phyloP scores from a whole-genome alignment of 768 basidiomycete genomes.

The Termitomyces sp. region DNA sequence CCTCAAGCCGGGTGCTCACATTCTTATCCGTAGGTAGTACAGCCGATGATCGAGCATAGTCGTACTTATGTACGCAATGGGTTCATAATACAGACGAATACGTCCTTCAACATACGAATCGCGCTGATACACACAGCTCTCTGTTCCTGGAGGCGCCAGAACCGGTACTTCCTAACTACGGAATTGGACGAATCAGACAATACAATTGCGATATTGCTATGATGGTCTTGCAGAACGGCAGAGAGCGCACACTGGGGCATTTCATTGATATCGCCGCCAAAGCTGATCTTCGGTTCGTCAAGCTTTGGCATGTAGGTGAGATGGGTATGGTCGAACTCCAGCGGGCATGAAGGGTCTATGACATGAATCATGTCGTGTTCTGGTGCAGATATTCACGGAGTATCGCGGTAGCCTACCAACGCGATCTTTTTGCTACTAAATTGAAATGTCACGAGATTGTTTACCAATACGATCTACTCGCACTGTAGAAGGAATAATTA shows the following conservation, averaged over 20 bases:
- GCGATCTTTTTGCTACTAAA: too few species aligned
- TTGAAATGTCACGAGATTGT: too few species aligned
- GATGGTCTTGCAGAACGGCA: constrained; percentile 35
- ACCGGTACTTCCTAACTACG: constrained; percentile 43
- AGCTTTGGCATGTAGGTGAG: constrained; percentile 20
- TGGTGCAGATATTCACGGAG: too few species aligned
- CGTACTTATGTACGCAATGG: constrained; percentile 14
- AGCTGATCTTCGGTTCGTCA: neutral
- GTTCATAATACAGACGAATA: constrained; percentile 25
- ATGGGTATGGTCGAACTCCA: constrained; percentile 26
- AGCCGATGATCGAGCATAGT: constrained; percentile 16
- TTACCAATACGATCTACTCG: too few species aligned
- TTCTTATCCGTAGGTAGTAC: neutral
- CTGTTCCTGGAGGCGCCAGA: constrained; percentile 17
- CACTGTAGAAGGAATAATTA: too few species aligned
- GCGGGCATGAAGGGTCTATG: neutral
- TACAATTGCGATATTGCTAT: constrained; percentile 43
- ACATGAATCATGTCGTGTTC: too few species aligned
- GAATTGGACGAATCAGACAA: constrained; percentile 31
- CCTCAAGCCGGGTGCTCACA: constrained; percentile 26
- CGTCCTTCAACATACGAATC: constrained; percentile 22
- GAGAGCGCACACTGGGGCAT: constrained; percentile 29
- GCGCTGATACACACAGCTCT: neutral
- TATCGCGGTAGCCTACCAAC: too few species aligned
- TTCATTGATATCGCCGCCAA: constrained; percentile 14